Base-by-base conservation (phyloP, 495 filamentous ascomycete genomes). In the Beverwykella pulmonaria region DNA sequence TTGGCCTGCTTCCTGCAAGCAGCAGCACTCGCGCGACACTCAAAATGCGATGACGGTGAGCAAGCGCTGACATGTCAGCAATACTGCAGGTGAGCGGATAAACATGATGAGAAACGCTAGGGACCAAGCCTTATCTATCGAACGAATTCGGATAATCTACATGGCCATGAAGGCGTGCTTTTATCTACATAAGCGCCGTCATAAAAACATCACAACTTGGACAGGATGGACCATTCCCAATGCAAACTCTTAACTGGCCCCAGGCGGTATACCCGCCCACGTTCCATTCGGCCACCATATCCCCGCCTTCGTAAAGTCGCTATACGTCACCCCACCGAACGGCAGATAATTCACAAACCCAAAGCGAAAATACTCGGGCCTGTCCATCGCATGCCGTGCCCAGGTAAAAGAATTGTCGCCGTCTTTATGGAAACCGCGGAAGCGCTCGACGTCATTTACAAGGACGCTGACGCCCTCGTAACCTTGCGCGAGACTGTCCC, bases 381-480 rank as follows among this genome's bases (percentile, higher is more conserved):
- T 9, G 6, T 57, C 53, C 48, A n/a, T 29, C 12, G 52, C 59
- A 52, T 26, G 20, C 36, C 61, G 61, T 46, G 25, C 63, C 73
- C 70, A 78, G 1, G 63, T 72, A 34, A 68, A 68, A 9, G 17
- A 53, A 34, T 53, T 65, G 49, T 59, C 58, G 19, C 67, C 57
- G n/a, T 68, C 76, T 65, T 68, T 63, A 22, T 65, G 64, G 58
- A 77, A 77, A 2, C 70, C 74, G 1, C 74, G 48, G 53, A 74
- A 92, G 62, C 93, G 81, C 75, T 98, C 94, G 0, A 98, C 94
- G 65, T 98, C 94, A 72, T 98, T 96, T 23, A 98, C 88, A 0
- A 98, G 77, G 19, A 97, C 87, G 63, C 90, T 93, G 20, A 97
- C 82, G 0, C 93, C 94, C 69, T 96, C 86, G 53, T 78, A 80